Base-by-base conservation (phyloP, 116 monocot genomes). In the Papilionanthe hybrid region DNA sequence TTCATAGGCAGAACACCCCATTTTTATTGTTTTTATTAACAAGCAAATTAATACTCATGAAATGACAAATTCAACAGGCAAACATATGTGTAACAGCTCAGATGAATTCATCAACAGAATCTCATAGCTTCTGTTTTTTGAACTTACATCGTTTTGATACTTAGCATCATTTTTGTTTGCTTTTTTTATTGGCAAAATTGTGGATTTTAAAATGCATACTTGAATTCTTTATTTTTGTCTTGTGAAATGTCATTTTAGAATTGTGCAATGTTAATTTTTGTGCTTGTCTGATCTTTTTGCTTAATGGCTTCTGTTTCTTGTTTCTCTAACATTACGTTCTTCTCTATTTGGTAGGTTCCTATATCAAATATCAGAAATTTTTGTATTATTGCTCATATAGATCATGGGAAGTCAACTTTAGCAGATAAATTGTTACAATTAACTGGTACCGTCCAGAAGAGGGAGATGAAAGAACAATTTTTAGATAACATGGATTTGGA, bases 401-500 rank as follows among this genome's bases (percentile, higher is more conserved):
- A 99, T 75, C 99, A 99, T 84, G 99, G 99, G 69, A 95, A 99
- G 81, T 99, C 99, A 65, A 99, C 99, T 15, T 83, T 99, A 84
- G 99, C 99, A 43, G 99, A 99, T 89, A 91, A 95, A 80, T 81
- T 99, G 50, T 75, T 95, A 53, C 89, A 99, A 72, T 42, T 99
- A 78, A 95, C 93, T 72, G 95, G 95, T 32, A 99, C 99, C 2
- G 92, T 99, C 57, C 95, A 85, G 69, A 89, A 82, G 75, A 90
- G 99, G 85, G 99, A 99, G 23, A 99, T 99, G 99, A 99, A 99
- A 86, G 95, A 93, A 73, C 99, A 99, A 81, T 95, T 95, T 83
- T 84, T 99, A 75, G 99, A 99, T 81, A 99, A 93, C 75, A 93
- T 99, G 95, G 99, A 95, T 86, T 82, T 95, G 80, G 99, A 99